Base-by-base conservation (phyloP, 1,284 basidiomycete species). In the Neotropicomus parvogracilis region DNA sequence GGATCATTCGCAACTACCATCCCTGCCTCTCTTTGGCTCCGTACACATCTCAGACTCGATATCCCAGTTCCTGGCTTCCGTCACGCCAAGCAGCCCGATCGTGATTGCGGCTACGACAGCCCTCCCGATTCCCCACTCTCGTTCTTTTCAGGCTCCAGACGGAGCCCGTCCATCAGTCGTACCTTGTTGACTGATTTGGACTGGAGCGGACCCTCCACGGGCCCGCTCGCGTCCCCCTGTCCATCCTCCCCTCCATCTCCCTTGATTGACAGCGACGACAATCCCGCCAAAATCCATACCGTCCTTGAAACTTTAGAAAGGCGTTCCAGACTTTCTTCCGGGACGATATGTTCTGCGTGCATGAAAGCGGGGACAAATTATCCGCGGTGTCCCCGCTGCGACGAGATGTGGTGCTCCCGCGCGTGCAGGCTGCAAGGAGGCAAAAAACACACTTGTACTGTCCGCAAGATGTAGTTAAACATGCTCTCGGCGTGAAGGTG, bases 321-420 rank as follows among this genome's bases (percentile, higher is more conserved):
- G 40, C 66, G 70, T 28, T 85, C 83, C 8, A 79, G 70, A 54
- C 65, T 85, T 42, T 76, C 79, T 46, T 62, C 62, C 21, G 65
- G 58, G 27, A 59, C 65, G 11, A 56, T 65, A 24, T 88, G 85
- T 55, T 72, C 77, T 8, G 75, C 80, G 3, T 88, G 85, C 60
- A 69, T 68, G 35, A 79, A 75, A 55, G 50, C 59, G 3, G 85
- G 85, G 0, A 65, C 69, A 26, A 81, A 85, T 57, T 87, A 77
- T 62, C 84, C 85, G 11, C 74, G 75, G 27, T 88, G 85, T 62
- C 70, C 76, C 3, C 79, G 75, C 55, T 88, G 85, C 58, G 71
- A 73, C 13, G 74, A 77, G 41, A 75, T 70, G 64, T 87, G 84
- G 83, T 88, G 85, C 57, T 86, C 83, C 38, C 72, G 85, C 47